Evolutionary conservation across 2,329 filamentous ascomycete species (phyloP).

Genomic region (Nothomitra cinnamomea): DNA sequence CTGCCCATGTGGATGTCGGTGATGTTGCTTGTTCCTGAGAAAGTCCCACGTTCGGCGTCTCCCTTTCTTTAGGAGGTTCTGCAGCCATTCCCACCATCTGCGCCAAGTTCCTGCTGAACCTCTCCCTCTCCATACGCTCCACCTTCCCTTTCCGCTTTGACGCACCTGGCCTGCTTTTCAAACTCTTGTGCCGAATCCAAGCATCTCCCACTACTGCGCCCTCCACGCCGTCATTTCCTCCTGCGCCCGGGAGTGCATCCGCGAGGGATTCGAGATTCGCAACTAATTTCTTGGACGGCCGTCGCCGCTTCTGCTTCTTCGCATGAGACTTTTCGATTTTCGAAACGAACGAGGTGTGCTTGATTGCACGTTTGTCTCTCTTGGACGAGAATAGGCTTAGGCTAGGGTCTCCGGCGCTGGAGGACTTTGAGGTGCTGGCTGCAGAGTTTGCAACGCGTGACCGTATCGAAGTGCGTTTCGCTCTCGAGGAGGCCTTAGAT

Average conservation of each 20-base stretch:
- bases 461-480: background rate
- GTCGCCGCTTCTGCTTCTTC: conserved; percentile 43
- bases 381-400: conserved; percentile 28
- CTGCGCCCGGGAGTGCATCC: conserved; percentile 57
- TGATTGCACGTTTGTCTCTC: conserved; percentile 67
- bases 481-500: background rate
- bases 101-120: conserved; percentile 73
- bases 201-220: conserved; percentile 28
- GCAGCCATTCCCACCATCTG: conserved; percentile 35
- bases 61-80: background rate
- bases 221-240: conserved; percentile 25
- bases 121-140: conserved; percentile 62
- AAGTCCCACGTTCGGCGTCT: conserved; percentile 7
- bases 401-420: background rate
- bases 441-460: background rate
- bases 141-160: conserved; percentile 70
- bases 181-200: conserved; percentile 54
- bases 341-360: conserved; percentile 62
- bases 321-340: conserved; percentile 47
- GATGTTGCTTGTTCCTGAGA: conserved; percentile 8
- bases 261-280: conserved; percentile 59
- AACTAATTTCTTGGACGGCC: conserved; percentile 61
- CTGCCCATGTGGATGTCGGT: conserved; percentile 50
- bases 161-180: conserved; percentile 61
- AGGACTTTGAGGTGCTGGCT: background rate